Percentiles rank a stretch among this genome's conserved stretches.
These are phyloP conservation scores for Starmerella cellae DNA, from an alignment of 805 yeast genomes.

Conservation along the genomic window DNA sequence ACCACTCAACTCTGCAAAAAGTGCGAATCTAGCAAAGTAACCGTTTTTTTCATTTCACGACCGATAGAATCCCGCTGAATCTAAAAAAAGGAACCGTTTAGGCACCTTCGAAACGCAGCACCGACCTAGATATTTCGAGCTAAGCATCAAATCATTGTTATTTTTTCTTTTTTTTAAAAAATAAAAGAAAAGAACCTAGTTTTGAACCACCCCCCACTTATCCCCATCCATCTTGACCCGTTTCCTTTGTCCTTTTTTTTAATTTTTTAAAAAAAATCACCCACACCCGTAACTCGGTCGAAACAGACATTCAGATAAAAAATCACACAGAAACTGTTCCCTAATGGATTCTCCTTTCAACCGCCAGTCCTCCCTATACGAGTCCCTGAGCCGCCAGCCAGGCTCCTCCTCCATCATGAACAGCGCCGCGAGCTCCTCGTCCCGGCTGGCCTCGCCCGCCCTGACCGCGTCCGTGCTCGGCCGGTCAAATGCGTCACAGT, in stretches of 20 bases:
- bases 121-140: too few relatives aligned
- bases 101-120: neutral
- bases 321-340: neutral
- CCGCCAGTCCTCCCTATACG: constrained; percentile 7
- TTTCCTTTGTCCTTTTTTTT: too few relatives aligned
- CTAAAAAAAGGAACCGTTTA: neutral
- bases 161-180: too few relatives aligned
- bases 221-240: too few relatives aligned
- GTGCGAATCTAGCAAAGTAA: neutral
- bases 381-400: neutral
- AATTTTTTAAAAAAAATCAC: too few relatives aligned
- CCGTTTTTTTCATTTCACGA: neutral
- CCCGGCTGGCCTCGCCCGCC: constrained; percentile 5
- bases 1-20: neutral
- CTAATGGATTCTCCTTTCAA: constrained; percentile 12
- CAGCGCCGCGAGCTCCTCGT: constrained; percentile 1
- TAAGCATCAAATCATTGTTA: too few relatives aligned
- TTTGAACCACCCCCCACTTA: neutral
- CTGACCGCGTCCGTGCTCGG: neutral
- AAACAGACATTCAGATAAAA: neutral
- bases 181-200: neutral
- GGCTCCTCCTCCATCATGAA: neutral
- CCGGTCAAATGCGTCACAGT: neutral
- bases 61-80: neutral
- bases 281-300: too few relatives aligned